Conservation (phyloP, 2,329 filamentous ascomycete genomes). For the Trichoderma koningiopsis region DNA sequence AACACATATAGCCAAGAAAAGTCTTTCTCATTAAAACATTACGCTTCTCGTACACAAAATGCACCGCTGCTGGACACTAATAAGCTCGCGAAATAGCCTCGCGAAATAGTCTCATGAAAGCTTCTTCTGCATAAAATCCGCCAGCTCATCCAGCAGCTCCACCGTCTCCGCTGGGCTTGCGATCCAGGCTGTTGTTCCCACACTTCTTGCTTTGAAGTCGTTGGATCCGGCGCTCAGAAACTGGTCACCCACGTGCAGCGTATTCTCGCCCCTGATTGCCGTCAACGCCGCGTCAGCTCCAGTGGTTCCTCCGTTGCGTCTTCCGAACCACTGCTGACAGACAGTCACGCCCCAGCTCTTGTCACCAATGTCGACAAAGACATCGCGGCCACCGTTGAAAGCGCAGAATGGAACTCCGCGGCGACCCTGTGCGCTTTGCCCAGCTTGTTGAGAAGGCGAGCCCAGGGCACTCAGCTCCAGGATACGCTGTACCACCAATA, state of each 20-base stretch:
- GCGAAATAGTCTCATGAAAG: slow-evolving; percentile 27
- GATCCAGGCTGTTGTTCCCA: slow-evolving; percentile 96
- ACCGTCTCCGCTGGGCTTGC: slow-evolving; percentile 91
- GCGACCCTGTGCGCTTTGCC: slow-evolving; percentile 20
- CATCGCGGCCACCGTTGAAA: slow-evolving; percentile 96
- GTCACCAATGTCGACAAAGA: slow-evolving; percentile 98
- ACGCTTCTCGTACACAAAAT: background rate
- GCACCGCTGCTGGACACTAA: background rate
- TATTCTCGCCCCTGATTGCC: slow-evolving; percentile 70
- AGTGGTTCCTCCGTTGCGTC: slow-evolving; percentile 24
- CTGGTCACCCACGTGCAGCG: slow-evolving; percentile 94
- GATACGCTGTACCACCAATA: slow-evolving; percentile 89
- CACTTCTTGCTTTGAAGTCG: slow-evolving; percentile 91
- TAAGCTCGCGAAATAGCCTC: background rate
- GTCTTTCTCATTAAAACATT: background rate
- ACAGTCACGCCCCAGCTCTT: slow-evolving; percentile 94
- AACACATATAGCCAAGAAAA: background rate
- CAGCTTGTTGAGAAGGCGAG: slow-evolving; percentile 36
- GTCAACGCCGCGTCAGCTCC: slow-evolving; percentile 28
- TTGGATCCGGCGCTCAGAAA: slow-evolving; percentile 94
- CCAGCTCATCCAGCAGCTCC: slow-evolving; percentile 81
- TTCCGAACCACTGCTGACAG: slow-evolving; percentile 87
- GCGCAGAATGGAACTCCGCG: slow-evolving; percentile 81
- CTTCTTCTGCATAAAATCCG: slow-evolving; percentile 52
- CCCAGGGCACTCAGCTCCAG: slow-evolving; percentile 74